A percentile compares a stretch with the other conserved stretches of the same genome.
These are phyloP conservation scores for Multifurca ochricompacta DNA, from an alignment of 768 basidiomycete species.

Conservation along the genomic window DNA sequence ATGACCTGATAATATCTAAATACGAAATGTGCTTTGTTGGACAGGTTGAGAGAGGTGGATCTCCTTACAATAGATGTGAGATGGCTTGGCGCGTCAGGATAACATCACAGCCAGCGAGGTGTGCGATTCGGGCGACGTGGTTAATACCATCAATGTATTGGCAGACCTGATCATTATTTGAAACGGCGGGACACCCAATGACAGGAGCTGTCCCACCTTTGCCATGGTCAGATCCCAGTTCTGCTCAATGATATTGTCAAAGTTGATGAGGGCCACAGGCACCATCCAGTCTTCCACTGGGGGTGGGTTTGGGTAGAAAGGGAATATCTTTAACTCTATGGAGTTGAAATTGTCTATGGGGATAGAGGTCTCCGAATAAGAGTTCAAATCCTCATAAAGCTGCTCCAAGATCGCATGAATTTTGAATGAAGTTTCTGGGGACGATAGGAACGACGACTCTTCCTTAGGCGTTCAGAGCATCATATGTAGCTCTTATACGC, in stretches of 20 bases:
- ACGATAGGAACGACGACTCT: constrained; percentile 85
- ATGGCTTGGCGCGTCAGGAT: constrained; percentile 79
- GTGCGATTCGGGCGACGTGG: constrained; percentile 85
- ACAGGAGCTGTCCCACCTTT: constrained; percentile 43
- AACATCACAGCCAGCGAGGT: constrained; percentile 83
- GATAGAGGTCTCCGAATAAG: constrained; percentile 94
- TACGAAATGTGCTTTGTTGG: background rate
- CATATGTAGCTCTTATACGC: background rate
- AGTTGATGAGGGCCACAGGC: constrained; percentile 80
- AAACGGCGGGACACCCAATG: constrained; percentile 2
- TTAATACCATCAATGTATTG: constrained; percentile 84
- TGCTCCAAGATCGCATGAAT: constrained; percentile 88
- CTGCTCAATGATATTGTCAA: constrained; percentile 71
- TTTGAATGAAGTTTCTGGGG: constrained; percentile 52
- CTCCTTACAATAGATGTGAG: constrained; percentile 78
- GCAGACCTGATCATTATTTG: constrained; percentile 46
- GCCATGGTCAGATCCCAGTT: constrained; percentile 97
- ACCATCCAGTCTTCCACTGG: constrained; percentile 92
- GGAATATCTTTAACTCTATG: constrained; percentile 92
- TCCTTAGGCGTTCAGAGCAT: constrained; percentile 39
- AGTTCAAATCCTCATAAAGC: constrained; percentile 94
- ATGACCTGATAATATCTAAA: constrained; percentile 92
- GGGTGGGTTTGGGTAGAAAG: constrained; percentile 93
- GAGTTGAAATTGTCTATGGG: constrained; percentile 87
- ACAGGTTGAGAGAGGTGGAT: background rate